Base-by-base conservation (phyloP, 177 flowering plant species). In the Vitis hybrid region DNA sequence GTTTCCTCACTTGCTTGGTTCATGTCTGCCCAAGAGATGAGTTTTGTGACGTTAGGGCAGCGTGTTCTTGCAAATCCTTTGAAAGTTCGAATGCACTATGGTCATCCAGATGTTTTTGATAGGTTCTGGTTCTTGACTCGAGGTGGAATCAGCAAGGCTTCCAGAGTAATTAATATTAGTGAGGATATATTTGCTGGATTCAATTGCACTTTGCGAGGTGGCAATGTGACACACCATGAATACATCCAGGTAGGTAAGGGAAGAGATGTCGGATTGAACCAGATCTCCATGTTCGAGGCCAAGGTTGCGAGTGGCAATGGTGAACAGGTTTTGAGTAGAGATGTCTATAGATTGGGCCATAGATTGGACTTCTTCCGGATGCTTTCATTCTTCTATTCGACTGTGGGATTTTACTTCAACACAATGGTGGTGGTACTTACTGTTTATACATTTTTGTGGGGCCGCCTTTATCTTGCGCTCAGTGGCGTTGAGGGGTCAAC, bases 131-230 rank as follows among this genome's bases (percentile, higher is more conserved):
- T 93, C 77, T 63, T 95, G 77, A 79, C 88, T 57, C 87, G 97
- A 0, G 99, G 99, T 59, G 99, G 99, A 64, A 72, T 95, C 48
- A 95, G 99, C 82, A 95, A 95, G 85, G 99, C 99, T 56, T 93
- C 98, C 8, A 86, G 75, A 76, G 89, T 90, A 65, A 95, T 95
- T 70, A 95, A 95, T 80, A 89, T 95, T 65, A 95, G 99, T 65
- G 99, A 93, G 82, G 99, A 95, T 73, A 95, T 95, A 72, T 95
- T 83, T 79, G 98, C 98, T 48, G 98, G 99, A 6, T 95, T 95
- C 80, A 93, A 90, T 67, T 95, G 97, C 80, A 93, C 96, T 3
- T 73, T 95, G 21, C 82, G 99, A 67, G 92, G 97, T 62, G 99
- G 98, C 51, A 95, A 93, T 79, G 97, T 93, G 67, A 91, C 99